Evolutionary conservation across 805 yeast genomes (phyloP).

Genomic region (Ogataea henricii): DNA sequence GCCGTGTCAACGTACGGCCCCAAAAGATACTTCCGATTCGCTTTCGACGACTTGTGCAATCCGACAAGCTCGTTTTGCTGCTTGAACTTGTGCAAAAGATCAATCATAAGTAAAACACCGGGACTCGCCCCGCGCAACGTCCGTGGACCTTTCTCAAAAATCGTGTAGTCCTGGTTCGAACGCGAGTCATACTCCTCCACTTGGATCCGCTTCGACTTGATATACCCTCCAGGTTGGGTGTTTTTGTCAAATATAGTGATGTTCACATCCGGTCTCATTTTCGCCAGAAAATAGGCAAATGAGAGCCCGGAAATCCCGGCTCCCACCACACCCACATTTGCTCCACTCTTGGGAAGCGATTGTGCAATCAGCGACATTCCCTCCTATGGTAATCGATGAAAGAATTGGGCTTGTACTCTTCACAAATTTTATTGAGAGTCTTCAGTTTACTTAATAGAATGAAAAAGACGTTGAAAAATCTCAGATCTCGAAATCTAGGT

Average conservation of each 20-base stretch:
- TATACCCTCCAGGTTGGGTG: constrained; percentile 75
- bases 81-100: constrained; percentile 54
- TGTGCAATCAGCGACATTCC: constrained; percentile 15
- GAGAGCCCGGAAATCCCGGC: constrained; percentile 87
- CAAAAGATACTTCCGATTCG: constrained; percentile 72
- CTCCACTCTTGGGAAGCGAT: constrained; percentile 32
- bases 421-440: too few species aligned
- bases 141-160: constrained; percentile 86
- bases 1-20: constrained; percentile 29
- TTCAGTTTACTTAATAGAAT: too few species aligned
- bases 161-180: constrained; percentile 28
- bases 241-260: constrained; percentile 64
- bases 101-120: constrained; percentile 72
- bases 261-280: constrained; percentile 73
- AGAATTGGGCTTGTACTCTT: too few species aligned
- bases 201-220: constrained; percentile 51
- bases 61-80: constrained; percentile 54
- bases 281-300: constrained; percentile 65
- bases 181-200: constrained; percentile 30
- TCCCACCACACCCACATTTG: constrained; percentile 71
- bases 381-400: too few species aligned
- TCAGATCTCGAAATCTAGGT: constrained; percentile 1
- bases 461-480: background rate
- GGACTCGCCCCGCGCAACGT: constrained; percentile 82
- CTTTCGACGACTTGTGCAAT: constrained; percentile 56